phyloP scores from a whole-genome alignment of 2,329 filamentous ascomycete genomes.

The Botrytis pseudocinerea region DNA sequence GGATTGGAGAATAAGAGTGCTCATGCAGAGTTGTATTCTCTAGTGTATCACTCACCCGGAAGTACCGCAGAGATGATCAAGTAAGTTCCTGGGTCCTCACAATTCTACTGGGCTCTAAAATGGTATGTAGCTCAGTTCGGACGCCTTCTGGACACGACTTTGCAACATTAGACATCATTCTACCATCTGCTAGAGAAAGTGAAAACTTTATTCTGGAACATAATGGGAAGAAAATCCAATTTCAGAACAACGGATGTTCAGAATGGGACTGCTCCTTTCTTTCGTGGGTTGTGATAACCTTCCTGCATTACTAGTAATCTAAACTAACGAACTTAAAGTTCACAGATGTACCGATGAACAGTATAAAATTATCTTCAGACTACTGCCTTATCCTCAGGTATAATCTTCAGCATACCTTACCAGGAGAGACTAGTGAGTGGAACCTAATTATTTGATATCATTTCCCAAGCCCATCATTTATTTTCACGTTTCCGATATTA shows the following conservation, averaged over 20 bases:
- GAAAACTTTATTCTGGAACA: background rate
- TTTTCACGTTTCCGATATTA: background rate
- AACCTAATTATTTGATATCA: background rate
- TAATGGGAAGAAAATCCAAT: background rate
- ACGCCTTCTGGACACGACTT: background rate
- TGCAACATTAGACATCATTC: slow-evolving; percentile 2
- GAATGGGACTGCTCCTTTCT: background rate
- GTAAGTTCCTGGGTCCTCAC: background rate
- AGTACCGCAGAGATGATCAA: background rate
- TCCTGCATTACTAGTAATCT: background rate
- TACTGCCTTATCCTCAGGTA: background rate
- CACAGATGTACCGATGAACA: background rate
- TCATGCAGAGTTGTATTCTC: background rate
- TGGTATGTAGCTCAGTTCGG: background rate
- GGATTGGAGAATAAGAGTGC: background rate
- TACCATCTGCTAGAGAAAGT: background rate
- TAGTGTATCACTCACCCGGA: background rate
- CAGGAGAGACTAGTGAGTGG: background rate
- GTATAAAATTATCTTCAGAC: background rate
- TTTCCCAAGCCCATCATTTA: background rate
- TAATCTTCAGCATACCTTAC: background rate
- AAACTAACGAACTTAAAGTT: background rate
- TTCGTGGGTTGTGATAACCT: background rate
- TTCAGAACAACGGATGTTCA: background rate
- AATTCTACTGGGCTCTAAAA: background rate